Percentiles rank a stretch among this genome's conserved stretches.
Evolutionary conservation across 1,139 yeast genomes (phyloP).

Genomic region (Suhomyces atakaporum): DNA sequence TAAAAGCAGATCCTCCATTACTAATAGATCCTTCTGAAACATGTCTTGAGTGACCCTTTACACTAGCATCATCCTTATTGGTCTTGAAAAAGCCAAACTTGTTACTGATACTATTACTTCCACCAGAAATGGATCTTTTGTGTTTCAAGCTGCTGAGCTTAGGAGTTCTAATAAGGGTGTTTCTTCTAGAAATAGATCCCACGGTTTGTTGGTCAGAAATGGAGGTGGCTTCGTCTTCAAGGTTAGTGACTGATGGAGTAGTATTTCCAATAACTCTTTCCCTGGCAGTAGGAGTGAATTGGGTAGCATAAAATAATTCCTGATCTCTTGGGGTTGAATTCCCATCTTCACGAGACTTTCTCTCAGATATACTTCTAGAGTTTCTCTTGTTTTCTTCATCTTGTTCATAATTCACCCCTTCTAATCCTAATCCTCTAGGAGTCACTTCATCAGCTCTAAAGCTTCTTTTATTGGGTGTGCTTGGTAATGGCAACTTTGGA

Average conservation of each 20-base stretch:
- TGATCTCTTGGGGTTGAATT: slow-evolving; percentile 13
- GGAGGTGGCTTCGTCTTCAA: slow-evolving; percentile 25
- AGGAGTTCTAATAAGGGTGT: slow-evolving; percentile 35
- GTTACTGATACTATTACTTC: slow-evolving; percentile 27
- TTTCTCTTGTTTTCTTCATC: slow-evolving; percentile 7
- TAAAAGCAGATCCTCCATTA: slow-evolving; percentile 35
- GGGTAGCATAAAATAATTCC: slow-evolving; percentile 3
- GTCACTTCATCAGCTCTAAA: slow-evolving; percentile 20
- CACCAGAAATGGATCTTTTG: slow-evolving; percentile 46
- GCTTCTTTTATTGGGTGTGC: slow-evolving; percentile 18
- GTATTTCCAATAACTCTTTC: slow-evolving; percentile 11
- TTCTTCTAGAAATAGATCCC: slow-evolving; percentile 26
- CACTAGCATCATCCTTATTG: slow-evolving; percentile 18
- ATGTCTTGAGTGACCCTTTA: slow-evolving; percentile 38
- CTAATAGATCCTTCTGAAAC: slow-evolving; percentile 45
- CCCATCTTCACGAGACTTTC: slow-evolving; percentile 7
- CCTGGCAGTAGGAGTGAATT: slow-evolving; percentile 11
- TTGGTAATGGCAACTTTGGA: slow-evolving; percentile 36
- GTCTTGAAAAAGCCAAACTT: slow-evolving; percentile 40
- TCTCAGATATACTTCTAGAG: slow-evolving; percentile 5
- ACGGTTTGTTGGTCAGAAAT: slow-evolving; percentile 6
- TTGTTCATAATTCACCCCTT: slow-evolving; percentile 34
- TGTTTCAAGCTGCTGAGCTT: slow-evolving; percentile 38
- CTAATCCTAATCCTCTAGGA: slow-evolving; percentile 45
- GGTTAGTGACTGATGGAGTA: slow-evolving; percentile 43